Evolutionary conservation across 345 rosid species (phyloP).

Genomic region (Adansonia digitata): DNA sequence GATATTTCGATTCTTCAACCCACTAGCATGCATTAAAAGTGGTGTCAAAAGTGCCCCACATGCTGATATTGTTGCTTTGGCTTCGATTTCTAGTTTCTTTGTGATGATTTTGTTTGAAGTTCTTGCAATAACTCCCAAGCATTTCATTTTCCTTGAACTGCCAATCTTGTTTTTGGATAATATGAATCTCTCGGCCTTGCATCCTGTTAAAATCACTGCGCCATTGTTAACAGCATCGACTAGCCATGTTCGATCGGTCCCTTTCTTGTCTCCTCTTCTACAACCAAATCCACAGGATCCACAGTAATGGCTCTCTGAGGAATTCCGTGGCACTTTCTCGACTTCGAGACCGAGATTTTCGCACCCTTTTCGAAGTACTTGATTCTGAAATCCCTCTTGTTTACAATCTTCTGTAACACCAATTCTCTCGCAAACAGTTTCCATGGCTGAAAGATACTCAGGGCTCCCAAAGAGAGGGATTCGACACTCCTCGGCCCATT

Average conservation of each 20-base stretch:
- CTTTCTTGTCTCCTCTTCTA: slow-evolving; percentile 70
- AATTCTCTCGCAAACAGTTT: slow-evolving; percentile 56
- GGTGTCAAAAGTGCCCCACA: slow-evolving; percentile 85
- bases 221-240: slow-evolving; percentile 69
- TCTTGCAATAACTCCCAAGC: slow-evolving; percentile 61
- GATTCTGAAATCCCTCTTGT: slow-evolving; percentile 67
- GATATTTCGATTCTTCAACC: slow-evolving; percentile 61
- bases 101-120: slow-evolving; percentile 32
- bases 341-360: slow-evolving; percentile 53
- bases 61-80: slow-evolving; percentile 70
- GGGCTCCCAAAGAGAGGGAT: slow-evolving; percentile 38
- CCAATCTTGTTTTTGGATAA: slow-evolving; percentile 29
- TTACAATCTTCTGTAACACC: slow-evolving; percentile 62
- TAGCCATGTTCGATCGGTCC: slow-evolving; percentile 77
- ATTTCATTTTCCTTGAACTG: slow-evolving; percentile 44
- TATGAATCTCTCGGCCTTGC: slow-evolving; percentile 73
- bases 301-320: slow-evolving; percentile 69
- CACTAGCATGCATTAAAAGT: slow-evolving; percentile 69
- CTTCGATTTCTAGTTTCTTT: slow-evolving; percentile 52
- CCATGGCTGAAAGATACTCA: slow-evolving; percentile 62
- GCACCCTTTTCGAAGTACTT: slow-evolving; percentile 70
- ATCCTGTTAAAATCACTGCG: slow-evolving; percentile 69
- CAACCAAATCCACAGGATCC: slow-evolving; percentile 88
- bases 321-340: slow-evolving; percentile 50
- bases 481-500: slow-evolving; percentile 57